Evolutionary conservation across 2,329 filamentous ascomycete genomes (phyloP).

Genomic region (Colletotrichum lindemuthianum): DNA sequence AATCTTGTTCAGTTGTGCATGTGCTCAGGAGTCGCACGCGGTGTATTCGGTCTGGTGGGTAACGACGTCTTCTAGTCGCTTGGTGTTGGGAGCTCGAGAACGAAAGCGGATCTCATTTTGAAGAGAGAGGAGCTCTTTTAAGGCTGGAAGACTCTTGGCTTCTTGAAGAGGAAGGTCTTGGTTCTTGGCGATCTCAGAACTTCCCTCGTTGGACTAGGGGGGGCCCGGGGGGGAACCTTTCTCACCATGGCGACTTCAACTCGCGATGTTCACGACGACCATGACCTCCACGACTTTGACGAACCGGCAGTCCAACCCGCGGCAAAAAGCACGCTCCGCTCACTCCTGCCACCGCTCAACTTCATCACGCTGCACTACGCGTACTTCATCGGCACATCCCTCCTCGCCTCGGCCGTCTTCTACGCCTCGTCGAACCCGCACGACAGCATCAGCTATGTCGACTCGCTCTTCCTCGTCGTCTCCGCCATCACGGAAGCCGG

Average conservation of each 20-base stretch:
- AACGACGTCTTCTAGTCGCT: neutral
- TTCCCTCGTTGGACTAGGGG: neutral
- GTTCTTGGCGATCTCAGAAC: slow-evolving; percentile 9
- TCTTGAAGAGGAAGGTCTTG: neutral
- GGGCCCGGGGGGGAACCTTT: too few relatives aligned
- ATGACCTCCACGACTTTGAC: neutral
- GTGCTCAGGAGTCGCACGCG: neutral
- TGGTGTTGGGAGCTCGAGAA: neutral
- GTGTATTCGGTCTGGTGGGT: neutral
- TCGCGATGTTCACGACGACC: neutral
- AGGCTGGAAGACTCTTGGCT: neutral
- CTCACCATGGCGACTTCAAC: neutral
- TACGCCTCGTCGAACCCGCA: slow-evolving; percentile 65
- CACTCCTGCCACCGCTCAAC: slow-evolving; percentile 56
- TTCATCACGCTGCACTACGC: slow-evolving; percentile 74
- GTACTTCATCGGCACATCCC: slow-evolving; percentile 69
- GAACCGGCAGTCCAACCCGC: neutral
- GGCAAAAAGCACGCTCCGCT: neutral
- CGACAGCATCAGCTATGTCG: slow-evolving; percentile 66
- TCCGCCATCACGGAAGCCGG: slow-evolving; percentile 76
- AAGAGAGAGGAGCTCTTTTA: neutral
- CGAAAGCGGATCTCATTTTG: neutral
- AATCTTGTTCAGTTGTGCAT: neutral
- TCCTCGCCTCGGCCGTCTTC: slow-evolving; percentile 69
- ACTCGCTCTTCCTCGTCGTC: slow-evolving; percentile 73